phyloP scores from a whole-genome alignment of 192 early-diverging fungal genomes.

The Linnemannia exigua region DNA sequence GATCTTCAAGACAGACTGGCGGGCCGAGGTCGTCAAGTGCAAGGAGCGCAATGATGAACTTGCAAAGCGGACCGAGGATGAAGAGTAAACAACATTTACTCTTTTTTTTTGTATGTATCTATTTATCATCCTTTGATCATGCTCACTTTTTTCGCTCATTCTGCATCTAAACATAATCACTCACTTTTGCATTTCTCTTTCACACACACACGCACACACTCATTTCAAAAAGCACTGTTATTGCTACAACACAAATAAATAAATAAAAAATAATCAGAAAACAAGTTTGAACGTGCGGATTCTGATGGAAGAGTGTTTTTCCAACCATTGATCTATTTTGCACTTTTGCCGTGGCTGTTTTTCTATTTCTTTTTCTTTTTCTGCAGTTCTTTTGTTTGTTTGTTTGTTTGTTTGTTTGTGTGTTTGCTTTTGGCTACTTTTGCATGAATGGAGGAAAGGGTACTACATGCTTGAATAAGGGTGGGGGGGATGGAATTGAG shows the following conservation, averaged over 20 bases:
- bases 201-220: too few relatives aligned
- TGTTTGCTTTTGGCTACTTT: not conserved
- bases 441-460: too few relatives aligned
- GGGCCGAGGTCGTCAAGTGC: slow-evolving; percentile 47
- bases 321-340: not conserved
- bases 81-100: not conserved
- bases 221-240: too few relatives aligned
- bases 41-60: slow-evolving; percentile 36
- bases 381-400: not conserved
- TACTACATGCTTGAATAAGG: too few relatives aligned
- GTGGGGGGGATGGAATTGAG: too few relatives aligned
- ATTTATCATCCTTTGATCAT: not conserved
- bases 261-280: too few relatives aligned
- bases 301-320: not conserved
- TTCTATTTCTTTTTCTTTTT: not conserved
- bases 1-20: slow-evolving; percentile 58
- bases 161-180: too few relatives aligned
- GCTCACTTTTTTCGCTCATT: too few relatives aligned
- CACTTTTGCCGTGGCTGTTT: too few relatives aligned
- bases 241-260: too few relatives aligned
- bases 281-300: too few relatives aligned
- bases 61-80: slow-evolving; percentile 10
- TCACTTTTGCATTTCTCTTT: too few relatives aligned
- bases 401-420: not conserved
- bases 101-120: not conserved